A percentile compares a stretch with the other conserved stretches of the same genome.
These are phyloP conservation scores for Cytospora mali DNA, from an alignment of 2,329 filamentous ascomycete genomes.

Conservation along the genomic window DNA sequence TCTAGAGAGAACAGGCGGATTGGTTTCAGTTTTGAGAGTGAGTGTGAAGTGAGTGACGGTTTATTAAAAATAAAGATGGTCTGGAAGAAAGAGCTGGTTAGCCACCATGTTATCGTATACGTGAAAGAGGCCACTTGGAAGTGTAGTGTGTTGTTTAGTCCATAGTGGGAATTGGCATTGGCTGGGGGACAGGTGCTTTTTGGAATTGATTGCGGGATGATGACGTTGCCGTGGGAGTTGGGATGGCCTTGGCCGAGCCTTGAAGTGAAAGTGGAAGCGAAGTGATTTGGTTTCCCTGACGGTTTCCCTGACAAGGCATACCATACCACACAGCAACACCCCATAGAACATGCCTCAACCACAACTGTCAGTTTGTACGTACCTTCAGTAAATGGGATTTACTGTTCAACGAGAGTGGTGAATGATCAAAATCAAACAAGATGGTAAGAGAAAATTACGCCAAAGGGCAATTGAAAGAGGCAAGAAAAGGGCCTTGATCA, in stretches of 20 bases:
- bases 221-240: neutral
- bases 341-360: too few relatives aligned
- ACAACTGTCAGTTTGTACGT: neutral
- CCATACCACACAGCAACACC: too few relatives aligned
- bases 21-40: neutral
- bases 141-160: neutral
- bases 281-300: too few relatives aligned
- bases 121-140: neutral
- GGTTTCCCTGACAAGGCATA: too few relatives aligned
- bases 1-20: neutral
- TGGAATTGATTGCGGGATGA: neutral
- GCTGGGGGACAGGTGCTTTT: neutral
- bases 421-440: slow-evolving; percentile 22
- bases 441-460: slow-evolving; percentile 14
- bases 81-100: slow-evolving; percentile 15
- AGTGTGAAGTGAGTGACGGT: slow-evolving; percentile 15
- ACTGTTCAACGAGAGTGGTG: slow-evolving; percentile 28
- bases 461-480: slow-evolving; percentile 24
- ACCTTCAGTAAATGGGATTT: neutral
- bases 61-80: slow-evolving; percentile 20
- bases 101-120: slow-evolving; percentile 2
- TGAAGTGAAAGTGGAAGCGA: too few relatives aligned
- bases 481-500: slow-evolving; percentile 25
- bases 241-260: too few relatives aligned
- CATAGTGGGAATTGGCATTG: neutral